phyloP scores from a whole-genome alignment of 441 rosid genomes.

The Pelargonium myrrhifolium region DNA sequence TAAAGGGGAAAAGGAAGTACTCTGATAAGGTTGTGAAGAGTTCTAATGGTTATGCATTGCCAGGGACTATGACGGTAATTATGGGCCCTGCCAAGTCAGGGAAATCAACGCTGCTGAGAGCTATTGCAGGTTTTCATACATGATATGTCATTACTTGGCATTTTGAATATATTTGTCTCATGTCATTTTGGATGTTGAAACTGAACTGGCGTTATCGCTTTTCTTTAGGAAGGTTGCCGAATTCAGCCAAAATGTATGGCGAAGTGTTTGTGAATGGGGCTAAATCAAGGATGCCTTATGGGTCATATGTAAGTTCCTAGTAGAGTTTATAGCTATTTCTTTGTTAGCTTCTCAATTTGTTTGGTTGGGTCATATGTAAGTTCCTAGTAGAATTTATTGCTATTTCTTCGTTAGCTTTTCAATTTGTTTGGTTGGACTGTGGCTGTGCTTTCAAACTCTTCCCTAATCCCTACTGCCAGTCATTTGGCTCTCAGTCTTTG shows the following conservation, averaged over 20 bases:
- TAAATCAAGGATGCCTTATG: conserved; percentile 65
- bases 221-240: conserved; percentile 69
- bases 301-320: conserved; percentile 73
- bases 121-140: conserved; percentile 67
- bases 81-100: conserved; percentile 99
- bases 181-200: neutral
- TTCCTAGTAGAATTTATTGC: conserved; percentile 18
- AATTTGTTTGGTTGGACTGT: neutral
- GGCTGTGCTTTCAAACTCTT: neutral
- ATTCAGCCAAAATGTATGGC: conserved; percentile 69
- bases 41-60: conserved; percentile 91
- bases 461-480: neutral
- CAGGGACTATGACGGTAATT: conserved; percentile 94
- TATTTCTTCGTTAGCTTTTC: neutral
- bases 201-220: conserved; percentile 20
- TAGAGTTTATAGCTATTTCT: conserved; percentile 2
- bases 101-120: conserved; percentile 83
- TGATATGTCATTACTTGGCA: neutral
- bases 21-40: conserved; percentile 89
- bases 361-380: conserved; percentile 77
- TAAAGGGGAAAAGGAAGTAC: conserved; percentile 80
- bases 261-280: conserved; percentile 83
- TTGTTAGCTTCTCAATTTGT: neutral
- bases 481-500: neutral
- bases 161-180: conserved; percentile 1